Conservation (phyloP, 306 rosid species). For the Abrus pulchellus region DNA sequence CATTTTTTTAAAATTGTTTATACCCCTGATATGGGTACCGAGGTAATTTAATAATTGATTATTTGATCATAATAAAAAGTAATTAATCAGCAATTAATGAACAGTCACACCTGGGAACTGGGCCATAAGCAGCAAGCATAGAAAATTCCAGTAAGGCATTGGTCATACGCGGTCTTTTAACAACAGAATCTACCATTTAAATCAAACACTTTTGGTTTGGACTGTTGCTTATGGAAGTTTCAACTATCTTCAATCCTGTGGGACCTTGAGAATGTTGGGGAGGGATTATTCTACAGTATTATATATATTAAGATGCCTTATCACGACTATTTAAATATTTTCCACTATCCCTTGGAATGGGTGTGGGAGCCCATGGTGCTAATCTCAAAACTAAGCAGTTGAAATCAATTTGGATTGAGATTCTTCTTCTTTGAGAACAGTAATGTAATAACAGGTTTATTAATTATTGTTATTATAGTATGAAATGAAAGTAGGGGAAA, state of each 20-base stretch:
- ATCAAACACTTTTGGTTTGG: slow-evolving; percentile 49
- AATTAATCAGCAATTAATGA: neutral
- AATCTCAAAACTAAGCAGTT: slow-evolving; percentile 33
- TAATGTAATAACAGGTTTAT: slow-evolving; percentile 13
- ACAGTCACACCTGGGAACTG: slow-evolving; percentile 45
- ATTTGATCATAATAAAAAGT: slow-evolving; percentile 28
- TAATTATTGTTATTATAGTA: neutral
- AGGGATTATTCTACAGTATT: slow-evolving; percentile 34
- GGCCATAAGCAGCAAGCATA: slow-evolving; percentile 32
- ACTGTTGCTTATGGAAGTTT: slow-evolving; percentile 69
- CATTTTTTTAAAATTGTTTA: neutral
- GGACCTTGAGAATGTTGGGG: slow-evolving; percentile 64
- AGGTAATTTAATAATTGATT: slow-evolving; percentile 29
- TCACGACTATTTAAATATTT: slow-evolving; percentile 25
- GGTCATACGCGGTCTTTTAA: slow-evolving; percentile 57
- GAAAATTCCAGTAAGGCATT: slow-evolving; percentile 62
- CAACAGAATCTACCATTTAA: slow-evolving; percentile 50
- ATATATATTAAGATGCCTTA: slow-evolving; percentile 45
- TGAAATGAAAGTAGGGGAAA: neutral
- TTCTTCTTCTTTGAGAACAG: slow-evolving; percentile 42
- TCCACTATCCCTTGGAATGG: slow-evolving; percentile 14
- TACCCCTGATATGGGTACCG: neutral
- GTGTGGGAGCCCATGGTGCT: slow-evolving; percentile 25
- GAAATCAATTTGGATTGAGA: slow-evolving; percentile 47
- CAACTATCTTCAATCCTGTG: slow-evolving; percentile 60